Percentiles rank a stretch among this genome's conserved stretches.
phyloP scores from a whole-genome alignment of 2,329 filamentous ascomycete genomes.

The Trichoderma sp. region DNA sequence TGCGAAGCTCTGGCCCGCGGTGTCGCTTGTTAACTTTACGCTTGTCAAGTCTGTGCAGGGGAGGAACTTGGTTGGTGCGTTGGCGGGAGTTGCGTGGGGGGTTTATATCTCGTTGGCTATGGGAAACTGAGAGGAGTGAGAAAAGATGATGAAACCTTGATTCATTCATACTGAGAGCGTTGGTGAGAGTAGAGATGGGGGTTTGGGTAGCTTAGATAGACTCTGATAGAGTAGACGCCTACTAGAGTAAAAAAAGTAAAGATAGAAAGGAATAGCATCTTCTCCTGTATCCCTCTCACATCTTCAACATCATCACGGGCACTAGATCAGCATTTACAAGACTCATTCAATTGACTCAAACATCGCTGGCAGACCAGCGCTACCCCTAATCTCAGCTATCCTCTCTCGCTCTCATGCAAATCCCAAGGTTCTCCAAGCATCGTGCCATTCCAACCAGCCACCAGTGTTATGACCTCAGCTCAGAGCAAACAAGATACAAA shows the following conservation, averaged over 20 bases:
- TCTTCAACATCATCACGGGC: neutral
- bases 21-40: constrained; percentile 70
- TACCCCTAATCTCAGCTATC: neutral
- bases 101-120: constrained; percentile 71
- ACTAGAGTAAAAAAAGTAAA: neutral
- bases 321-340: neutral
- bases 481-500: neutral
- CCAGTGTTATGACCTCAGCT: neutral
- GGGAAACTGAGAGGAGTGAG: constrained; percentile 29
- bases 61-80: constrained; percentile 68
- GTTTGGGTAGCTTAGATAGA: neutral
- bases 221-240: neutral
- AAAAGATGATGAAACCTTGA: neutral
- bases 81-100: constrained; percentile 73
- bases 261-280: neutral
- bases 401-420: neutral
- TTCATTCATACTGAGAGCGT: neutral
- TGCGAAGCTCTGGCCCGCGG: constrained; percentile 67
- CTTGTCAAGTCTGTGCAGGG: constrained; percentile 69
- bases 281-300: neutral
- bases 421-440: neutral
- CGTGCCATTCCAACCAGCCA: neutral
- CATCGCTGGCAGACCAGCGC: neutral
- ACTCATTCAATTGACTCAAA: neutral
- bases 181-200: neutral